Evolutionary conservation across 306 rosid species (phyloP), one percentile per base, ranked within the genome.

Genomic region (Quercus aquifolioides): DNA sequence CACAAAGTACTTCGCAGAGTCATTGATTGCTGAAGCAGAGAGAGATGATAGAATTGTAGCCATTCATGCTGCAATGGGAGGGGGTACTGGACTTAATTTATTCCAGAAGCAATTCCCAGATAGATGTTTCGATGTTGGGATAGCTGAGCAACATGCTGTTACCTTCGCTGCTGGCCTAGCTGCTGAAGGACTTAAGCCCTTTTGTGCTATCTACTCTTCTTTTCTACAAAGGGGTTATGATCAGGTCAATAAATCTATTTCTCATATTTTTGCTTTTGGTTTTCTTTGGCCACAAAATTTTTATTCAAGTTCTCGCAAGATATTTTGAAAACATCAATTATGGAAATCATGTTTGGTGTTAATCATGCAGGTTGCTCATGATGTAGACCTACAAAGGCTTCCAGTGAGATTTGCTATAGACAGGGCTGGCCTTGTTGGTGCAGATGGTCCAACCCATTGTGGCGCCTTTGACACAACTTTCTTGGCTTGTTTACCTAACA

Each of bases 11-110:
- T 91, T 89, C 75, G 91, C 90, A 0, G 89, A 85, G 72, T 82
- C 96, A 4, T 77, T 91, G 72, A 86, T 82, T 68, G 89, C 91
- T 1, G 96, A 91, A 67, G 96, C 92, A 41, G 85, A 87, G 55
- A 74, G 26, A 71, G 91, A 91, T 71, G 88, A 91, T 0, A 76
- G 38, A 55, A 81, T 91, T 38, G 67, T 87, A 13, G 84, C 87
- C 25, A 89, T 91, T 58, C 96, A 91, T 49, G 96, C 96, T 28
- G 96, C 96, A 33, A 91, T 91, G 92, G 96, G 96, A 74, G 90
- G 91, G 38, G 96, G 92, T 4, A 91, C 96, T 0, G 96, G 96
- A n/a, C 92, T 91, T 59, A 89, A 91, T 79, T 70, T 84, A 46
- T 91, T 91, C 78, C 91, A 91, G 38, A 87, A 89, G 55, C 78